A percentile compares a stretch with the other conserved stretches of the same genome.
phyloP scores from a whole-genome alignment of 2,329 filamentous ascomycete genomes.

The Fusarium begoniae region DNA sequence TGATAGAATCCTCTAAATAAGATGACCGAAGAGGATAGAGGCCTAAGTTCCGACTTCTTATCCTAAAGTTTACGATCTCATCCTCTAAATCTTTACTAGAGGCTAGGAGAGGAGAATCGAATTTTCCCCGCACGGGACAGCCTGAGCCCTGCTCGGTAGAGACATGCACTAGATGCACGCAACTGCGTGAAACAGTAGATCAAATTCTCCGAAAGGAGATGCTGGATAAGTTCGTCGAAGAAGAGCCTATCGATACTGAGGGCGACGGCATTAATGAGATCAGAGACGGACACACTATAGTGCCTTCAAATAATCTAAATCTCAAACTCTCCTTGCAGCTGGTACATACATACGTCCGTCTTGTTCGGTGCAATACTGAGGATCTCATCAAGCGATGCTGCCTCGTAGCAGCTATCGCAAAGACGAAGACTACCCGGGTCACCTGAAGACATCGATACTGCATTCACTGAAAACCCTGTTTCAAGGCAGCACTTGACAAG shows the following conservation, averaged over 20 bases:
- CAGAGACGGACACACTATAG: background rate
- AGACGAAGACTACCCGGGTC: background rate
- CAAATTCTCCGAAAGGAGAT: background rate
- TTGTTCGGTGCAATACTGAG: background rate
- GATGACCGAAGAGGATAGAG: background rate
- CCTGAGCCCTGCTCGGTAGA: background rate
- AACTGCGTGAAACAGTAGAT: background rate
- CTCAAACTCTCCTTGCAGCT: no score
- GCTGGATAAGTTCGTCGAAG: background rate
- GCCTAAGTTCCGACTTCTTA: background rate
- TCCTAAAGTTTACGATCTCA: no score
- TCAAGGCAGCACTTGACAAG: background rate
- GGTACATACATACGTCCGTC: no score
- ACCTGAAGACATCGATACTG: background rate
- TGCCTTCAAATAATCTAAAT: background rate
- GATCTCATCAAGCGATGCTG: background rate
- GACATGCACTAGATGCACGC: background rate
- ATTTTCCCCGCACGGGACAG: background rate
- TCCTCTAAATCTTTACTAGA: background rate
- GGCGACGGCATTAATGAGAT: no score
- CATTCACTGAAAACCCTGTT: background rate
- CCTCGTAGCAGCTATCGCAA: background rate
- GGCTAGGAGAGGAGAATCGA: background rate
- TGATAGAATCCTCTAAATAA: no score
- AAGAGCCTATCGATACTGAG: background rate